Evolutionary conservation across 495 filamentous ascomycete genomes (phyloP).

Genomic region (Pseudevernia furfuracea): DNA sequence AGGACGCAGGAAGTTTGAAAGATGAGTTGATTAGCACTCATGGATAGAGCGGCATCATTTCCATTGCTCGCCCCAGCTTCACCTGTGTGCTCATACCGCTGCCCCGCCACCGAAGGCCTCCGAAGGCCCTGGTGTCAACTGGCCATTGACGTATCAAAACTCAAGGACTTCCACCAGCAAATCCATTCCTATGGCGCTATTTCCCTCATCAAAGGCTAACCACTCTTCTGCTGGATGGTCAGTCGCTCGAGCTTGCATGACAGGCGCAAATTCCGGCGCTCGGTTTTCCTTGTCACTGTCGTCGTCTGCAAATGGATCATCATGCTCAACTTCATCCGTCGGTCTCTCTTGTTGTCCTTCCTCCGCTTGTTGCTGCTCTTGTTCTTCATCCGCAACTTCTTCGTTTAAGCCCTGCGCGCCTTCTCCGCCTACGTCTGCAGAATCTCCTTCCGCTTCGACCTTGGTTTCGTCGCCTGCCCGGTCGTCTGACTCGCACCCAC

Average conservation of each 20-base stretch:
- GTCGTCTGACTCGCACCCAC: neutral
- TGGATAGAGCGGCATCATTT: neutral
- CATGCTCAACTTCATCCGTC: neutral
- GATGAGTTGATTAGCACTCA: neutral
- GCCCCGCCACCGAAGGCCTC: neutral
- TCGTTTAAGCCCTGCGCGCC: too few relatives aligned
- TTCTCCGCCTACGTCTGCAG: neutral
- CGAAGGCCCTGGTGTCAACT: neutral
- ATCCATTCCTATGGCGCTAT: neutral
- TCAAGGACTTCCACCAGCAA: slow-evolving; percentile 1
- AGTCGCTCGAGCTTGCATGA: neutral
- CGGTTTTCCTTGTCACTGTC: slow-evolving; percentile 9
- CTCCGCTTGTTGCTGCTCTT: neutral
- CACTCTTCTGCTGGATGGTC: neutral
- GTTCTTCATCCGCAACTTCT: neutral
- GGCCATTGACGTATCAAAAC: neutral
- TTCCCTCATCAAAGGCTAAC: neutral
- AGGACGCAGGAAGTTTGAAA: slow-evolving; percentile 50
- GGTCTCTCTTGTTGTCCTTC: neutral
- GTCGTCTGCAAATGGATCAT: neutral
- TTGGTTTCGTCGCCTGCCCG: neutral
- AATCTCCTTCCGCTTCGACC: neutral
- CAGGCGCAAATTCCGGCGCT: neutral
- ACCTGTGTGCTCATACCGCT: neutral
- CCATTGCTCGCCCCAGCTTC: neutral